These are phyloP conservation scores for Myriosclerotinia scirpicola DNA, from an alignment of 2,329 filamentous ascomycete genomes.

Conservation along the genomic window DNA sequence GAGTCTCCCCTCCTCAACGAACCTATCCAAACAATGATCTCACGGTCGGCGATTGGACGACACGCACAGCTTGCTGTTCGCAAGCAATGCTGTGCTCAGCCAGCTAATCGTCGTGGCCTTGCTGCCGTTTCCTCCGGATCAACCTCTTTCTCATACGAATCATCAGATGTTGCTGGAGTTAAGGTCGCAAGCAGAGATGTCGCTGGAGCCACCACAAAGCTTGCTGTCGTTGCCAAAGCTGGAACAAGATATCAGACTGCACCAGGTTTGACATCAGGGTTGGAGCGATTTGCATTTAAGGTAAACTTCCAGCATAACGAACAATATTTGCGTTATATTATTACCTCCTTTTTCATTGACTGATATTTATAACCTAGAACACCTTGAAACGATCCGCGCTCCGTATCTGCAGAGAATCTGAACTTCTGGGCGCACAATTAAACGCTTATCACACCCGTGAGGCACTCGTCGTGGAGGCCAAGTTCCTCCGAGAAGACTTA, in stretches of 20 bases:
- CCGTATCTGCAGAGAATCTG: conserved; percentile 90
- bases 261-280: conserved; percentile 83
- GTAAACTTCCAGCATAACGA: conserved; percentile 43
- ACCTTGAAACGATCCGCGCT: conserved; percentile 85
- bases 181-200: conserved; percentile 92
- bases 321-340: conserved; percentile 21
- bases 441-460: conserved; percentile 87
- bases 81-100: conserved; percentile 57
- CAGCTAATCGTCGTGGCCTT: conserved; percentile 59
- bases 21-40: conserved; percentile 62
- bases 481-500: conserved; percentile 92
- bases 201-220: conserved; percentile 81
- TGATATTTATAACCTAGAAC: conserved; percentile 53
- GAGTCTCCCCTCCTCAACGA: conserved; percentile 29
- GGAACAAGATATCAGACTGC: conserved; percentile 89
- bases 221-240: conserved; percentile 90
- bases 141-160: conserved; percentile 82
- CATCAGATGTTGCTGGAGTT: conserved; percentile 76
- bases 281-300: conserved; percentile 98
- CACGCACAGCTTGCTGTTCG: conserved; percentile 62
- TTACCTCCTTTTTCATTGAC: conserved; percentile 21
- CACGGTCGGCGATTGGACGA: conserved; percentile 63
- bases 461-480: conserved; percentile 87
- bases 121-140: conserved; percentile 63
- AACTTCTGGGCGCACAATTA: conserved; percentile 92